phyloP scores from a whole-genome alignment of 371 early-diverging fungal genomes.

The Apophysomyces variabilis region DNA sequence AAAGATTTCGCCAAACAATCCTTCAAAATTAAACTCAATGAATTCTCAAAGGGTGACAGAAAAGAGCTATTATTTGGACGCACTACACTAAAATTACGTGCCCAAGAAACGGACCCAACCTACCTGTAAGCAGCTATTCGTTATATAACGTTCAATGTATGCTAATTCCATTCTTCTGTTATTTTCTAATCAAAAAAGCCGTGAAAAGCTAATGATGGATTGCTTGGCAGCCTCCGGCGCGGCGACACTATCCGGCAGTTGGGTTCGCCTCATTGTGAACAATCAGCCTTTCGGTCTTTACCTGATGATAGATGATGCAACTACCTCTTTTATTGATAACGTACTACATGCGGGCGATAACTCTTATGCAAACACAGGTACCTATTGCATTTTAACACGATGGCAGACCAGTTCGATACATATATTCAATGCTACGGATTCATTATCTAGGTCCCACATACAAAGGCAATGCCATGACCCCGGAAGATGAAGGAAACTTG shows the following conservation, averaged over 20 bases:
- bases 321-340: constrained; percentile 47
- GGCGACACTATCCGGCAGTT: constrained; percentile 49
- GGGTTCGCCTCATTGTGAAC: constrained; percentile 53
- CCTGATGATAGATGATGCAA: constrained; percentile 54
- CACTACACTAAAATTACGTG: constrained; percentile 52
- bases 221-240: constrained; percentile 51
- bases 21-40: constrained; percentile 49
- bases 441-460: constrained; percentile 26
- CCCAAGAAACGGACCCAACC: constrained; percentile 53
- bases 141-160: neutral
- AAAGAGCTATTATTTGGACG: constrained; percentile 38
- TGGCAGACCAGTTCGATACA: too few relatives aligned
- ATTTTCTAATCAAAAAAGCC: constrained; percentile 24
- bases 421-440: neutral
- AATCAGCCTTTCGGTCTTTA: constrained; percentile 48
- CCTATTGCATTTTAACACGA: too few relatives aligned
- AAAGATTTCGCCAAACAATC: constrained; percentile 54
- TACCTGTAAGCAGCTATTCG: constrained; percentile 28
- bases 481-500: constrained; percentile 31
- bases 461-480: constrained; percentile 36
- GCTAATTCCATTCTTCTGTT: neutral
- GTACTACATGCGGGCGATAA: constrained; percentile 33
- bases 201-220: constrained; percentile 50
- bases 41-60: constrained; percentile 26
- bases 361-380: constrained; percentile 27